A percentile compares a stretch with the other conserved stretches of the same genome.
Conservation (phyloP, 352 stramenopile species). For the Globisporangium carolinianum region DNA sequence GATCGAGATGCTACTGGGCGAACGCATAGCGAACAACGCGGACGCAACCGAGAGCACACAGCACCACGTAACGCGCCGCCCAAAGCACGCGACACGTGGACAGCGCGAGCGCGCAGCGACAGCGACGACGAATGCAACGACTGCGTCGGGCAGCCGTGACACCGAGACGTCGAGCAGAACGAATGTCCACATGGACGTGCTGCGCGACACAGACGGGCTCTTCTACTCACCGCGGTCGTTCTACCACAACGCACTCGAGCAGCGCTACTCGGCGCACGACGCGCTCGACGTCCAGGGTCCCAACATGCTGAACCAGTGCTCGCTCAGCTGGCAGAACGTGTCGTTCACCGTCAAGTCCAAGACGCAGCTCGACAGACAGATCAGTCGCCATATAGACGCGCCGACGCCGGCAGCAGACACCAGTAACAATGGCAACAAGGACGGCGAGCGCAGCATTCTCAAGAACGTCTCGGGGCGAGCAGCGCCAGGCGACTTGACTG, state of each 20-base stretch:
- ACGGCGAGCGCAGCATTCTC: slow-evolving; percentile 19
- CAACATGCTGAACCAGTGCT: slow-evolving; percentile 17
- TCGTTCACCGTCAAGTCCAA: slow-evolving; percentile 16
- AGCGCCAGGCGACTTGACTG: slow-evolving; percentile 25
- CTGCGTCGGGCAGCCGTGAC: too few relatives aligned
- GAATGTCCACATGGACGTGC: background rate
- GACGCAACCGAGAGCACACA: background rate
- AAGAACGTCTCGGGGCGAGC: slow-evolving; percentile 30
- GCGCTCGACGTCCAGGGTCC: slow-evolving; percentile 17
- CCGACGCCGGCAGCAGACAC: background rate
- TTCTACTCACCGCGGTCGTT: background rate
- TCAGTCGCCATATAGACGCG: background rate
- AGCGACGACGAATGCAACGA: background rate
- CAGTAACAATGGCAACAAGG: slow-evolving; percentile 1
- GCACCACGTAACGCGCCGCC: background rate
- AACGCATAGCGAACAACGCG: background rate
- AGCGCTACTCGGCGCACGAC: slow-evolving; percentile 5
- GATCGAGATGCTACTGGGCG: background rate
- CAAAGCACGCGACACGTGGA: background rate
- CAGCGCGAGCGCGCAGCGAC: background rate
- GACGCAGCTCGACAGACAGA: too few relatives aligned
- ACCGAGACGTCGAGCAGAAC: too few relatives aligned
- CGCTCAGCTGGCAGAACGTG: slow-evolving; percentile 21
- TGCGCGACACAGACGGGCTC: background rate
- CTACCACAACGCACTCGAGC: background rate